Evolutionary conservation across 2,329 filamentous ascomycete species (phyloP).

Genomic region (Penicillium italicum): DNA sequence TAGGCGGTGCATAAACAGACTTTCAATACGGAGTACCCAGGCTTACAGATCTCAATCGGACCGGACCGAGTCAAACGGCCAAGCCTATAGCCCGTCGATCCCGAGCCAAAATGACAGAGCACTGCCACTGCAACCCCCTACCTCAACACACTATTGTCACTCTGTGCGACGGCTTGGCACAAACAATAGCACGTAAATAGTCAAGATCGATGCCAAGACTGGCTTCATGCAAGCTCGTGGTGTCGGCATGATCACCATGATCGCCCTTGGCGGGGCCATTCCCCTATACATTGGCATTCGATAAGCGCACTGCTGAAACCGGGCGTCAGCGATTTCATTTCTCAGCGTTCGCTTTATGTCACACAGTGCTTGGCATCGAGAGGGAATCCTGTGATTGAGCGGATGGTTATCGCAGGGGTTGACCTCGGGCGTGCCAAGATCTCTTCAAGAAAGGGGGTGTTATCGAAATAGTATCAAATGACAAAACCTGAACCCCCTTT

Average conservation of each 20-base stretch:
- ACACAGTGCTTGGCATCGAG: conserved; percentile 2
- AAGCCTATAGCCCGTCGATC: conserved; percentile 6
- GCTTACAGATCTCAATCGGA: conserved; percentile 7
- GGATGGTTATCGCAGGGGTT: not conserved
- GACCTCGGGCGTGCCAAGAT: conserved; percentile 6
- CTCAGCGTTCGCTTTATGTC: not conserved
- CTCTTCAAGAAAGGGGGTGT: conserved; percentile 2
- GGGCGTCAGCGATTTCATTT: not conserved
- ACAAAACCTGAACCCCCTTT: conserved; percentile 1
- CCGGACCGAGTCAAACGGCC: conserved; percentile 6
- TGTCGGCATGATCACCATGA: conserved; percentile 9
- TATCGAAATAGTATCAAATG: not conserved
- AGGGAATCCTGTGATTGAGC: not conserved
- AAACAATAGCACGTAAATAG: conserved; percentile 7
- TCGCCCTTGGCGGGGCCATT: conserved; percentile 11
- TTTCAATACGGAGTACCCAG: not conserved
- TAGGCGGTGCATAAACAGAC: not conserved
- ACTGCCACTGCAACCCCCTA: conserved; percentile 11
- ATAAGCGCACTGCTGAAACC: not conserved
- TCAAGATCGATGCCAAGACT: not conserved
- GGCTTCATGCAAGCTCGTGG: not conserved
- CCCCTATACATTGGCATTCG: not conserved
- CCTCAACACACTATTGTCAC: conserved; percentile 2
- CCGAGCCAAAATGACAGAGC: conserved; percentile 1
- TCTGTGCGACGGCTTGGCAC: conserved; percentile 8